Percentiles rank a stretch among this genome's conserved stretches.
These are phyloP conservation scores for Groenewaldozyma tartarivorans DNA, from an alignment of 805 yeast species.

Conservation along the genomic window DNA sequence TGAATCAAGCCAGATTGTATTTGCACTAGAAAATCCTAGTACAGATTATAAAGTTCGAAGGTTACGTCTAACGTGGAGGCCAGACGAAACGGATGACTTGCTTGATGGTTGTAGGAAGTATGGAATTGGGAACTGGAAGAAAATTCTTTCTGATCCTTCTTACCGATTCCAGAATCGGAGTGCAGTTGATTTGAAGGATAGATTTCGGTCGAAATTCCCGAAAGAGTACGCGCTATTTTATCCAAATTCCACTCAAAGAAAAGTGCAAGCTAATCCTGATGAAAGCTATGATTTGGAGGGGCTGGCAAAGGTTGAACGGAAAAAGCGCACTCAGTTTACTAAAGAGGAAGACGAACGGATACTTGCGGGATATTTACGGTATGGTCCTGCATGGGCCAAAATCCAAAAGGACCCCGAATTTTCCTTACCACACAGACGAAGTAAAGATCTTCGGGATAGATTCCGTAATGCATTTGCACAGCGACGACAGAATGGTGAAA, in stretches of 20 bases:
- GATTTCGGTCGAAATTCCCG: slow-evolving; percentile 37
- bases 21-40: background rate
- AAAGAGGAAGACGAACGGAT: slow-evolving; percentile 34
- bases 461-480: slow-evolving; percentile 38
- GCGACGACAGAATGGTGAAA: too few species aligned
- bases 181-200: slow-evolving; percentile 37
- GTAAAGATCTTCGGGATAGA: slow-evolving; percentile 36
- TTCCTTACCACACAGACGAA: slow-evolving; percentile 30
- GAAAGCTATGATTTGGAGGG: slow-evolving; percentile 1
- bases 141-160: slow-evolving; percentile 33
- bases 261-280: slow-evolving; percentile 1
- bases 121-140: slow-evolving; percentile 40
- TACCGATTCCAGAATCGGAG: slow-evolving; percentile 33
- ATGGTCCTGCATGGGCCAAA: slow-evolving; percentile 39
- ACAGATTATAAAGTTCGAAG: slow-evolving; percentile 17
- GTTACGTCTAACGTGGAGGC: slow-evolving; percentile 34
- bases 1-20: too few species aligned
- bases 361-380: slow-evolving; percentile 32
- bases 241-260: slow-evolving; percentile 36
- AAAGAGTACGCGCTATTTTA: slow-evolving; percentile 35
- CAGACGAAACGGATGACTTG: slow-evolving; percentile 32
- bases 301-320: slow-evolving; percentile 34
- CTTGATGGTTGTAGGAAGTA: slow-evolving; percentile 35
- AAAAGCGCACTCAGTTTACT: slow-evolving; percentile 34
- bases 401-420: slow-evolving; percentile 33